Percentiles rank a stretch among this genome's conserved stretches.
Conservation (phyloP, 2,329 filamentous ascomycete genomes). For the Pestalotiopsis sp. region DNA sequence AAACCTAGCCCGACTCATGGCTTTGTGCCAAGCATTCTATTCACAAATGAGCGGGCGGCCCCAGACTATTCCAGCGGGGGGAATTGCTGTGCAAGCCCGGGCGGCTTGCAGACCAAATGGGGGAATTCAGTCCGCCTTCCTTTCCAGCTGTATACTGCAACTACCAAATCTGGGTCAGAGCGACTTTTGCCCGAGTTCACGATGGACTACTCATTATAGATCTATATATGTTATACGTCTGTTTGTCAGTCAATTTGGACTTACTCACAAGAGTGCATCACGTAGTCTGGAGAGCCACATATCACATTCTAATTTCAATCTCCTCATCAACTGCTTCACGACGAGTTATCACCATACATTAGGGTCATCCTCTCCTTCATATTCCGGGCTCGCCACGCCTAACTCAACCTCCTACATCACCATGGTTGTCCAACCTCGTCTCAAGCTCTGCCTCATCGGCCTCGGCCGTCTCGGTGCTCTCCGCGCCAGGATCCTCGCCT, state of each 20-base stretch:
- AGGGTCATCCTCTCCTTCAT: too few relatives aligned
- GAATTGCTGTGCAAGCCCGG: background rate
- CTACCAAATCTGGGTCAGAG: background rate
- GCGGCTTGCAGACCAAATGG: background rate
- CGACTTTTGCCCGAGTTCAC: background rate
- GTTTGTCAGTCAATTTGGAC: background rate
- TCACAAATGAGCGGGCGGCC: background rate
- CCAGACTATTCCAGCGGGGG: background rate
- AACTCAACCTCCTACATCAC: background rate
- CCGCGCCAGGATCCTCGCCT: constrained; percentile 8
- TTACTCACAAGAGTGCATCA: background rate
- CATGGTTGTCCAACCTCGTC: constrained; percentile 1
- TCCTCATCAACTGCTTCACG: background rate
- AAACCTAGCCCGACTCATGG: background rate
- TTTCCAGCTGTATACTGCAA: background rate
- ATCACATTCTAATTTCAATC: background rate
- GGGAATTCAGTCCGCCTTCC: background rate
- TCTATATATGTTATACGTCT: background rate
- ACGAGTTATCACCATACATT: background rate
- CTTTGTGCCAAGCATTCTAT: background rate
- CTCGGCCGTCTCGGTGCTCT: constrained; percentile 5
- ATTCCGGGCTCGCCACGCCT: background rate
- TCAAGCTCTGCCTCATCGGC: constrained; percentile 9
- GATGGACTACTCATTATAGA: background rate
- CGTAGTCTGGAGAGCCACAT: background rate